Base-by-base conservation (phyloP, 2,329 filamentous ascomycete species). In the Diplocarpon mali region DNA sequence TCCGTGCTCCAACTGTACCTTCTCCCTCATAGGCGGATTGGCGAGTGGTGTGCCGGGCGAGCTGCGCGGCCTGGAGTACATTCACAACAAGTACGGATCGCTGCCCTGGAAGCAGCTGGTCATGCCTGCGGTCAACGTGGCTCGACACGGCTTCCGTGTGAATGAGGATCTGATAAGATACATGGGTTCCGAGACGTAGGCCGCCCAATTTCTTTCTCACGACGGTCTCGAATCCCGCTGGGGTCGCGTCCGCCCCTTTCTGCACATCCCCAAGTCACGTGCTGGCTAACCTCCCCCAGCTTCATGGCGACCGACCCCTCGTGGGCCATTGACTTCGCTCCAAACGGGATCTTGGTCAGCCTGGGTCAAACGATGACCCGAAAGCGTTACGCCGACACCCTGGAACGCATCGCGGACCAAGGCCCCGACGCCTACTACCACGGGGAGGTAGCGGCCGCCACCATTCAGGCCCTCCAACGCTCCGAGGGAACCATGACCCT, bases 271-370 rank as follows among this genome's bases (percentile, higher is more conserved):
- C 20, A 24, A 24, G 20, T 24, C 20, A 24, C 7, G 20, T 24
- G 20, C 20, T 24, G 20, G 72, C 86, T 53, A 95, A 94, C 57
- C 66, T 95, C 0, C 67, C 79, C 0, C 70, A 83, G 2, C 3
- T 35, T 14, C 14, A 14, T 14, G 34, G 41, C 37, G 5, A 38
- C 34, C 2, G 78, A 95, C 45, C 79, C 83, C 0, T 75, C 78
- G 3, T 96, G 87, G 83, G 86, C 89, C 0, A 63, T 84, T 38
- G 90, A 95, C 60, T 95, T 95, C 66, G 88, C 87, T 2, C 87
- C 87, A 0, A 79, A 89, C 48, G 90, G 88, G 3, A 81, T 73
- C 0, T 68, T 85, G 2, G 56, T 95, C 0, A 68, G 73, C 14
- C 64, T 88, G 2, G 86, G 85, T 14, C 85, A 94, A 39, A 81